Percentiles rank a stretch among this genome's conserved stretches.
Conservation (phyloP, 768 basidiomycete species). For the Pleurotus tuoliensis region DNA sequence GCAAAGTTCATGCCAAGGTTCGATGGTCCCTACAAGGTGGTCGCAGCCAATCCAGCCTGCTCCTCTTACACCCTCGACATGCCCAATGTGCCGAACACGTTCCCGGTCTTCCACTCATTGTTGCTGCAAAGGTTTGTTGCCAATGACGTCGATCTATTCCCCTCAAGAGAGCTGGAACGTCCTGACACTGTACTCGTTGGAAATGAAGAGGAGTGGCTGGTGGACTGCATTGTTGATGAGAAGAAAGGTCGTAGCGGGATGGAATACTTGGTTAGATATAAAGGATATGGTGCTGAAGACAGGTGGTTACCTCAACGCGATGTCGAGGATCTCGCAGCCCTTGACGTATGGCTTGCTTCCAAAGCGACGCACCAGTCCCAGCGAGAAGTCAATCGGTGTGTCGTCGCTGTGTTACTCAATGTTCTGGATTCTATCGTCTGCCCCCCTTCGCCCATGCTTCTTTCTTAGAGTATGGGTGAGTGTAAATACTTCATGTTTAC, state of each 20-base stretch:
- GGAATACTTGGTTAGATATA: slow-evolving; percentile 27
- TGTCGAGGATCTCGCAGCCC: slow-evolving; percentile 16
- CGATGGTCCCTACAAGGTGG: slow-evolving; percentile 24
- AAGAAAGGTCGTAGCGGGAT: slow-evolving; percentile 15
- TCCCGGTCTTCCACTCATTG: slow-evolving; percentile 20
- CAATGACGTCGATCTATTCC: slow-evolving; percentile 30
- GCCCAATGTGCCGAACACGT: slow-evolving; percentile 13
- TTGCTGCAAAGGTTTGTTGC: slow-evolving; percentile 20
- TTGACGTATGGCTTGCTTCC: slow-evolving; percentile 11
- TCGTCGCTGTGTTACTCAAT: background rate
- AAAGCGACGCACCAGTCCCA: background rate
- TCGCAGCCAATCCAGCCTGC: slow-evolving; percentile 10
- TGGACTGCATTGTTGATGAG: slow-evolving; percentile 24
- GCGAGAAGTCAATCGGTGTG: background rate
- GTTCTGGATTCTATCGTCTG: background rate
- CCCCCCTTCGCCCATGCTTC: too few species aligned
- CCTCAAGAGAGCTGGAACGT: slow-evolving; percentile 13
- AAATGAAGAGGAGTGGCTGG: background rate
- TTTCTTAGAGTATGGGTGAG: background rate
- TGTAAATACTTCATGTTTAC: too few species aligned
- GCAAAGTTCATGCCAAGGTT: slow-evolving; percentile 34
- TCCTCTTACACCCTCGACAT: slow-evolving; percentile 22
- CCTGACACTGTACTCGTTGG: slow-evolving; percentile 20
- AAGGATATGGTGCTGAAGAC: slow-evolving; percentile 21
- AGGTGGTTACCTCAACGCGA: slow-evolving; percentile 20